Conservation (phyloP, 1,284 basidiomycete species). For the Ceratobasidium sp. region DNA sequence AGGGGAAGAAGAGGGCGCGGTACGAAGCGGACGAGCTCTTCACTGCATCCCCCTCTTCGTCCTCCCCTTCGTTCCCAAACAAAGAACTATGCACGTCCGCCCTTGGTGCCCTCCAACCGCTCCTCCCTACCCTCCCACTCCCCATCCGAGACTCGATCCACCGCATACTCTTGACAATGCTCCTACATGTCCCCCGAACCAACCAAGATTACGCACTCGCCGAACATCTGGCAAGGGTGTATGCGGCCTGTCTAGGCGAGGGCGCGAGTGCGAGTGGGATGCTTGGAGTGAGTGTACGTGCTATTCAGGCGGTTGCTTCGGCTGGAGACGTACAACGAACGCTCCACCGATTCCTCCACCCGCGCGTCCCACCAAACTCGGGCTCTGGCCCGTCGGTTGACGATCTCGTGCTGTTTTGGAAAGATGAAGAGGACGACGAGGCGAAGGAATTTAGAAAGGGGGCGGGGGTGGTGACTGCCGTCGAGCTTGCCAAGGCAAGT, state of each 20-base stretch:
- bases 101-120: slow-evolving; percentile 47
- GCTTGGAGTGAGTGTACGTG: slow-evolving; percentile 26
- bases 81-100: slow-evolving; percentile 50
- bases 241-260: slow-evolving; percentile 11
- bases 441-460: slow-evolving; percentile 57
- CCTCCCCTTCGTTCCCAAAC: slow-evolving; percentile 68
- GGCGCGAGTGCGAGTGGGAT: slow-evolving; percentile 10
- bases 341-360: slow-evolving; percentile 22
- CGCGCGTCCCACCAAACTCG: slow-evolving; percentile 28
- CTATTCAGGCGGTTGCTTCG: neutral
- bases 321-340: neutral
- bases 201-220: neutral
- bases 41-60: slow-evolving; percentile 77
- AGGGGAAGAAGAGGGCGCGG: slow-evolving; percentile 78
- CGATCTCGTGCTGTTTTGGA: slow-evolving; percentile 65
- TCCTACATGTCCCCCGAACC: slow-evolving; percentile 11
- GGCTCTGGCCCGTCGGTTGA: slow-evolving; percentile 64
- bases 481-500: neutral
- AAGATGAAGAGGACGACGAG: slow-evolving; percentile 49
- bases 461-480: slow-evolving; percentile 55
- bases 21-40: slow-evolving; percentile 85
- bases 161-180: slow-evolving; percentile 5
- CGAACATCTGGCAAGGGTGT: slow-evolving; percentile 1
- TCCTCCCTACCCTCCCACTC: slow-evolving; percentile 38
- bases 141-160: slow-evolving; percentile 35